These are phyloP conservation scores for Aspergillus sp. DNA, from an alignment of 2,329 filamentous ascomycete genomes.

Conservation along the genomic window DNA sequence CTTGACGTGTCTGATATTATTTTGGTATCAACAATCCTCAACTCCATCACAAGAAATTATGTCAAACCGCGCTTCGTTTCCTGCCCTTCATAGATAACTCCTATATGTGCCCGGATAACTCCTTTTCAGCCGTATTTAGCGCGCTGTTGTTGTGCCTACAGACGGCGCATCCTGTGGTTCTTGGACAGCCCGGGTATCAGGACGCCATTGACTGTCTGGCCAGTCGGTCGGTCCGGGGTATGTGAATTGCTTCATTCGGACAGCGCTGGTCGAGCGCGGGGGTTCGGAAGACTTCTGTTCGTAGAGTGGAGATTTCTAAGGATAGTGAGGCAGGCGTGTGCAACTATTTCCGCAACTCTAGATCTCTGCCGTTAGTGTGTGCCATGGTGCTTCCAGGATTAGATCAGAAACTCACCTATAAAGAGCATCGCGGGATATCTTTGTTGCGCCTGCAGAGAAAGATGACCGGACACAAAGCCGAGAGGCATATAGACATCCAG, in stretches of 20 bases:
- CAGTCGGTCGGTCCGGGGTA: background rate
- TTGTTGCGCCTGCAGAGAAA: background rate
- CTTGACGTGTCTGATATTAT: background rate
- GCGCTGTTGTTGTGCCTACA: background rate
- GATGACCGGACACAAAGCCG: background rate
- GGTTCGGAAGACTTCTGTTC: background rate
- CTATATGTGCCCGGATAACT: background rate
- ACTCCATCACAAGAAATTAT: background rate
- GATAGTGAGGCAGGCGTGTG: background rate
- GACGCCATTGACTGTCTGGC: background rate
- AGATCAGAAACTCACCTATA: background rate
- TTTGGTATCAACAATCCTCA: background rate
- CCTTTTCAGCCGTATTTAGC: background rate
- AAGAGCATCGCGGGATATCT: background rate
- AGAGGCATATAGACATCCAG: background rate
- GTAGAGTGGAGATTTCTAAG: background rate
- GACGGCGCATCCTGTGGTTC: background rate
- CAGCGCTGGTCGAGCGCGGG: background rate
- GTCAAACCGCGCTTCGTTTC: background rate
- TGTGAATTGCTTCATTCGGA: background rate
- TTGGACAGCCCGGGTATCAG: background rate
- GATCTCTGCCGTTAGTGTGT: background rate
- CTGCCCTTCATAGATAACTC: background rate
- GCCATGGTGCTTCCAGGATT: background rate
- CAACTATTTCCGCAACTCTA: background rate